Evolutionary conservation across 2,329 filamentous ascomycete species (phyloP).

Genomic region (Pleoardoris graminearum): DNA sequence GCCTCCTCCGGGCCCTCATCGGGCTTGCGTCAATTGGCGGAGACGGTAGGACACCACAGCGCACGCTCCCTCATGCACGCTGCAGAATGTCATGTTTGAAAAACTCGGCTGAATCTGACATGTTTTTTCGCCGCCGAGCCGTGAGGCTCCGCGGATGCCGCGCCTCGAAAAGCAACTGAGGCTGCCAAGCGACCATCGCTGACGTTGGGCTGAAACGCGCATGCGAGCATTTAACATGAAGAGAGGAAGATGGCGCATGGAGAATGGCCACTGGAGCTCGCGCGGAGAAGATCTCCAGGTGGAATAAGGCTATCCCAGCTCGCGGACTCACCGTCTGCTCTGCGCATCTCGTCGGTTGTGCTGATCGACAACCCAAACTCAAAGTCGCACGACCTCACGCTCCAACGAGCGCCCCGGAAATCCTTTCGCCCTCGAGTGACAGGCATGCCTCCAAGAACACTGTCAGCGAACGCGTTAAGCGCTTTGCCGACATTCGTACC

Average conservation of each 20-base stretch:
- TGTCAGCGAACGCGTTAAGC: no score
- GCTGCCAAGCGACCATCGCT: neutral
- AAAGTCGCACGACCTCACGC: neutral
- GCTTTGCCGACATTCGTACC: no score
- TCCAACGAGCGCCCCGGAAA: conserved; percentile 3
- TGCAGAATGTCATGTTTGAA: conserved; percentile 5
- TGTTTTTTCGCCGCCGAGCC: neutral
- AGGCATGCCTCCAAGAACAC: no score
- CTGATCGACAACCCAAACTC: neutral
- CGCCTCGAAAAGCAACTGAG: neutral
- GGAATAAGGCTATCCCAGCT: conserved; percentile 1
- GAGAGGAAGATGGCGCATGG: neutral
- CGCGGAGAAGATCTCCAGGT: neutral
- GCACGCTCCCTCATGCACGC: neutral
- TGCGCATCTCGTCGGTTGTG: neutral
- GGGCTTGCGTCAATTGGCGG: neutral
- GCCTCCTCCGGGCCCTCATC: conserved; percentile 1
- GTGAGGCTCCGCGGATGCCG: conserved; percentile 4
- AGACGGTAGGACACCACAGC: conserved; percentile 1
- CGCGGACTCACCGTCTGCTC: neutral
- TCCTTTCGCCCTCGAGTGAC: conserved; percentile 1
- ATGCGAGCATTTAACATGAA: neutral
- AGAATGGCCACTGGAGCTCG: neutral
- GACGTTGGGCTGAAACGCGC: conserved; percentile 6
- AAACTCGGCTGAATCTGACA: conserved; percentile 7